phyloP scores from a whole-genome alignment of 768 basidiomycete species.

The Suillus subluteus region DNA sequence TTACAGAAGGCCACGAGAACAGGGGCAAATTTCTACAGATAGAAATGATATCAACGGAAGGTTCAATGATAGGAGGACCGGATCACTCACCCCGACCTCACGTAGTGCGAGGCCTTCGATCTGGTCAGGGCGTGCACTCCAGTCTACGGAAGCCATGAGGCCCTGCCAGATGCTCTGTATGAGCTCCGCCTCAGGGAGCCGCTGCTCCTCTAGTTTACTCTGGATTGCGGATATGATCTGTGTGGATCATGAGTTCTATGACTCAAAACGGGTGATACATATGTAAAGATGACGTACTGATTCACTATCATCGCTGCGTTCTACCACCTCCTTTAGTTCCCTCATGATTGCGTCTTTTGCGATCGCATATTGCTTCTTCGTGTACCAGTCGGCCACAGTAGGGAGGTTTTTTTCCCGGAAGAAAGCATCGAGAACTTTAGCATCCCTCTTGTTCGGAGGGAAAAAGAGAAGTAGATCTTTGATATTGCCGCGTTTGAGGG shows the following conservation, averaged over 20 bases:
- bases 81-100: conserved; percentile 75
- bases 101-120: conserved; percentile 87
- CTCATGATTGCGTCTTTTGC: conserved; percentile 78
- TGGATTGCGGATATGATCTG: conserved; percentile 82
- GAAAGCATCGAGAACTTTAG: conserved; percentile 77
- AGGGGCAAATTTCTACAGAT: conserved; percentile 71
- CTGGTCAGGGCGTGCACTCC: conserved; percentile 89
- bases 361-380: conserved; percentile 83
- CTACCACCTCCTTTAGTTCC: conserved; percentile 70
- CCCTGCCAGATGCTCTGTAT: conserved; percentile 92
- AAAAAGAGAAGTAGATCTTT: conserved; percentile 88
- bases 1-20: conserved; percentile 91
- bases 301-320: conserved; percentile 67
- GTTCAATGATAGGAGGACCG: background rate
- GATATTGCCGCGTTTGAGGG: conserved; percentile 84
- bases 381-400: conserved; percentile 92
- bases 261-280: background rate
- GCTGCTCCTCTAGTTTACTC: conserved; percentile 69
- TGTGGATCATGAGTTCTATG: conserved; percentile 32
- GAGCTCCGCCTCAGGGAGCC: conserved; percentile 86
- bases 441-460: conserved; percentile 79
- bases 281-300: conserved; percentile 50
- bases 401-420: conserved; percentile 81
- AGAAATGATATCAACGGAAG: background rate
- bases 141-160: conserved; percentile 85